phyloP scores from a whole-genome alignment of 2,329 filamentous ascomycete genomes.

The Xylariaceae sp. region DNA sequence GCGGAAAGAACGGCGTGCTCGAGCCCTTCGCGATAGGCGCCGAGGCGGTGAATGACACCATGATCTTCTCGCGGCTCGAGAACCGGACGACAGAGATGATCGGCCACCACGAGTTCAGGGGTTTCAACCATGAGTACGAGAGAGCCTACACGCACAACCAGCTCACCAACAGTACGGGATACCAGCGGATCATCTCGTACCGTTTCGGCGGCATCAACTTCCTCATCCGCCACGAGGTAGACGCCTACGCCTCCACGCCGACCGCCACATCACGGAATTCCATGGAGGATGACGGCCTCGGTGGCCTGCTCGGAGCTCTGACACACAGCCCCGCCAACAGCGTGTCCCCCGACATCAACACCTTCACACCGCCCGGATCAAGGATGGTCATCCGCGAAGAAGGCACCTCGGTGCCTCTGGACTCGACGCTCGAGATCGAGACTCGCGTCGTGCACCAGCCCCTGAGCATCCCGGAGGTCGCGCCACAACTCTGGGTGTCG shows the following conservation, averaged over 20 bases:
- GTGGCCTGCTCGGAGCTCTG: not conserved
- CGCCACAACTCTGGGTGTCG: not conserved
- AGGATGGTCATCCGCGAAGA: conserved; percentile 4
- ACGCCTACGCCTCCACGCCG: conserved; percentile 34
- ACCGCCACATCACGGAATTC: not conserved
- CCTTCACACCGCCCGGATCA: conserved; percentile 8
- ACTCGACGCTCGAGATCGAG: not conserved
- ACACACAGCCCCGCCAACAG: not conserved
- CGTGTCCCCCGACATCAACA: not conserved
- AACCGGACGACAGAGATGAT: conserved; percentile 29
- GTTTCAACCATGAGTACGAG: conserved; percentile 42
- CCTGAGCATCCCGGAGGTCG: not conserved
- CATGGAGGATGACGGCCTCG: not conserved
- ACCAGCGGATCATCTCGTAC: conserved; percentile 44
- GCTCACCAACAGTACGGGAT: conserved; percentile 37
- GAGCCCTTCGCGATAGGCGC: conserved; percentile 39
- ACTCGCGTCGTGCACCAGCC: not conserved
- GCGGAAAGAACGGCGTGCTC: conserved; percentile 18
- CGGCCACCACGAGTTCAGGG: conserved; percentile 34
- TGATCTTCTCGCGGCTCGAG: conserved; percentile 36
- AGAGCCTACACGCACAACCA: conserved; percentile 37
- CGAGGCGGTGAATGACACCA: conserved; percentile 36
- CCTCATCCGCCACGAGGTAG: conserved; percentile 40
- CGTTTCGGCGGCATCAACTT: conserved; percentile 37
- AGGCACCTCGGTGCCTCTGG: conserved; percentile 27